Base-by-base conservation (phyloP, 2,329 filamentous ascomycete genomes). In the Fusarium fujikuroi region DNA sequence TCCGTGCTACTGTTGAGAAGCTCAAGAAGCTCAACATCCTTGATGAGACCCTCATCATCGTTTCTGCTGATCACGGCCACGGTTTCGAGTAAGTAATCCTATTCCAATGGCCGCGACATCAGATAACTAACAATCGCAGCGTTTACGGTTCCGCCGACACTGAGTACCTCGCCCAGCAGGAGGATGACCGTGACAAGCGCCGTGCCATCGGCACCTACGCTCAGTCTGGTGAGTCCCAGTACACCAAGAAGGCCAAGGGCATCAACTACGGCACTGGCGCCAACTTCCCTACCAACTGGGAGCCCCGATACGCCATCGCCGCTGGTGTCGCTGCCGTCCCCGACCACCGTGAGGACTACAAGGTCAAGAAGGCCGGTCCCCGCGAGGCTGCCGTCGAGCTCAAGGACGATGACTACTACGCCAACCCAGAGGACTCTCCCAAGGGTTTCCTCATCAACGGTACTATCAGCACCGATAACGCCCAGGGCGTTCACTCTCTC, bases 21-120 rank as follows among this genome's bases (percentile, higher is more conserved):
- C 90, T 97, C 47, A 86, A 89, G 76, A 83, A 87, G 37, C 85
- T 94, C 11, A 88, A 88, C 65, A 87, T 90, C 63, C 87, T 95
- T 37, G 89, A 95, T 15, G 89, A 95, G 69, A 97, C 94, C 2
- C 88, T 95, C 7, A 87, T 97, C 73, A 80, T 97, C 56, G 92
- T 96, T 54, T 94, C 93, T 7, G 92, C 93, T n/a, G 93, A 97
- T 79, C 94, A 96, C 85, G 94, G 94, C 46, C 94, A 97, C 83
- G 94, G 94, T 62, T 97, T 97, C 80, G 94, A 95, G 64, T 61
- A 42, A 53, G 63, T 37, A 12, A 9, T 3, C 23, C 19, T 25
- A 28, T 19, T 19, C 44, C 14, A 30, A 50, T 16, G 18, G 5
- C 5, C 15, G 1, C 21, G 6, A 15, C 25, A 40, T 12, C 12